Evolutionary conservation across 768 basidiomycete genomes (phyloP).

Genomic region (Russula virescens): DNA sequence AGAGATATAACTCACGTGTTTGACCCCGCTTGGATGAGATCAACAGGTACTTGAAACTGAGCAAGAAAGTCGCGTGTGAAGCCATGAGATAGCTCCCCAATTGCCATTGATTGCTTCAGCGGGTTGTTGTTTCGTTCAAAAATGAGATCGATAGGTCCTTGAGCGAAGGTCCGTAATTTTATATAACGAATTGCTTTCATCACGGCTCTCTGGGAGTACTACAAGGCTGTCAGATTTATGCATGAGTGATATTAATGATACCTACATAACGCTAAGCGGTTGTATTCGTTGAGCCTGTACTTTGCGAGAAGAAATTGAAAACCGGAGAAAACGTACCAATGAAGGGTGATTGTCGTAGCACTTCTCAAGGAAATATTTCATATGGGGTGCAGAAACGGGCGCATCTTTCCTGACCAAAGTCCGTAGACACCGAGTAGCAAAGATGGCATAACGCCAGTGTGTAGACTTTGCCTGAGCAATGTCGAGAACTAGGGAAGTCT

Average conservation of each 20-base stretch:
- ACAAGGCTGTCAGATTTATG: not conserved
- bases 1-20: conserved; percentile 40
- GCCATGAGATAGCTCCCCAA: conserved; percentile 43
- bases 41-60: conserved; percentile 48
- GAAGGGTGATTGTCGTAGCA: conserved; percentile 58
- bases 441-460: conserved; percentile 77
- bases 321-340: conserved; percentile 43
- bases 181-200: conserved; percentile 74
- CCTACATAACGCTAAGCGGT: conserved; percentile 52
- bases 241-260: not conserved
- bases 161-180: conserved; percentile 72
- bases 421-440: conserved; percentile 60
- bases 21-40: conserved; percentile 31
- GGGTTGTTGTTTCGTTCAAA: conserved; percentile 63
- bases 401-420: conserved; percentile 63
- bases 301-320: not conserved
- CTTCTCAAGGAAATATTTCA: conserved; percentile 55
- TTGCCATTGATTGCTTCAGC: conserved; percentile 45
- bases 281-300: conserved; percentile 12
- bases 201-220: conserved; percentile 70
- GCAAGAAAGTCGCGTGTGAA: conserved; percentile 52
- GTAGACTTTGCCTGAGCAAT: conserved; percentile 56
- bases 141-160: conserved; percentile 50
- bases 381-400: conserved; percentile 43
- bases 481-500: conserved; percentile 44